Evolutionary conservation across 768 basidiomycete genomes (phyloP).

Genomic region (Coprinellus micaceus): DNA sequence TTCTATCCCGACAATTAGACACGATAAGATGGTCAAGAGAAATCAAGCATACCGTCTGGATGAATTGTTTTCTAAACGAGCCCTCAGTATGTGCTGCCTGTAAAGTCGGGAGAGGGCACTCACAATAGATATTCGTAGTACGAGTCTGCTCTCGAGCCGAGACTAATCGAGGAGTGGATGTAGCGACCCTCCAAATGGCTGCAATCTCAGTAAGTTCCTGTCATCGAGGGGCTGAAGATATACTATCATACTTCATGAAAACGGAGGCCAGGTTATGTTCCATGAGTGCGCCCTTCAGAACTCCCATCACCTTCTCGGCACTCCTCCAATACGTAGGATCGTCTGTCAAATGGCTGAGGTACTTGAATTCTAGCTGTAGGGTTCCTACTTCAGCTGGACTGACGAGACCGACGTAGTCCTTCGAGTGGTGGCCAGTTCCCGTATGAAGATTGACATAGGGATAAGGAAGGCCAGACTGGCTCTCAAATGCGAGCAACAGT

Average conservation of each 20-base stretch:
- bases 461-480: conserved; percentile 74
- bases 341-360: conserved; percentile 73
- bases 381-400: conserved; percentile 86
- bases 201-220: background rate
- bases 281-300: conserved; percentile 57
- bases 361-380: conserved; percentile 86
- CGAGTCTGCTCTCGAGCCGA: conserved; percentile 92
- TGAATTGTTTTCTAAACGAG: conserved; percentile 62
- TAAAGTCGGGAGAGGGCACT: conserved; percentile 23
- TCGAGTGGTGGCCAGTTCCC: conserved; percentile 58
- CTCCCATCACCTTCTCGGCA: conserved; percentile 75
- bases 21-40: background rate
- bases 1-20: too few species aligned
- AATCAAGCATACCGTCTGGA: conserved; percentile 62
- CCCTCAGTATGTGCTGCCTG: background rate
- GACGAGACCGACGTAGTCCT: conserved; percentile 55
- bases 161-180: conserved; percentile 69
- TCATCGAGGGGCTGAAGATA: background rate
- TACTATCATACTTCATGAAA: conserved; percentile 64
- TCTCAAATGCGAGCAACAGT: conserved; percentile 78
- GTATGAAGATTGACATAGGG: conserved; percentile 71
- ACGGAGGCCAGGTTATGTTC: conserved; percentile 78
- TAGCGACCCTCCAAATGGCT: conserved; percentile 45
- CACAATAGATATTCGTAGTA: conserved; percentile 91
- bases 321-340: conserved; percentile 82